phyloP scores from a whole-genome alignment of 306 rosid species.

The Medicago truncatula region DNA sequence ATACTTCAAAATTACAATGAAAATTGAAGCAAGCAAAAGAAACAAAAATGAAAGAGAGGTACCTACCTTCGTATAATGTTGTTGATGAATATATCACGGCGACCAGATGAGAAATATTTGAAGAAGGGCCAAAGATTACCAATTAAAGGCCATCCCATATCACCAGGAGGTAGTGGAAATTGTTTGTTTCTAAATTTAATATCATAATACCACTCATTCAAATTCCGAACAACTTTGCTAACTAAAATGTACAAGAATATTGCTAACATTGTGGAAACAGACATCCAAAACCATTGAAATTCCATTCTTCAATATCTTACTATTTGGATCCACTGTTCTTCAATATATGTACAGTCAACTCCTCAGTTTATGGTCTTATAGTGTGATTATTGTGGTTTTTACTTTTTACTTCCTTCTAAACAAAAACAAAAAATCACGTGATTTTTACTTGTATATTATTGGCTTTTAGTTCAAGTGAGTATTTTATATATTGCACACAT shows the following conservation, averaged over 20 bases:
- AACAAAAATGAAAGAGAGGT: neutral
- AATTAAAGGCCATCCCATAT: conserved; percentile 43
- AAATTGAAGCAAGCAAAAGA: no score
- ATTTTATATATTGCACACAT: no score
- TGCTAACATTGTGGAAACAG: neutral
- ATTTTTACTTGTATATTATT: no score
- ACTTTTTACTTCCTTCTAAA: no score
- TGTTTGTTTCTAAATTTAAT: neutral
- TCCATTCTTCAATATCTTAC: neutral
- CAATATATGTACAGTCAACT: no score
- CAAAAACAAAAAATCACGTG: no score
- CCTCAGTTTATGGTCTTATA: no score
- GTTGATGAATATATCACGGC: neutral
- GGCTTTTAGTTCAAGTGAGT: no score
- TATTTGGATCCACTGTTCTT: no score
- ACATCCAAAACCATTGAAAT: neutral
- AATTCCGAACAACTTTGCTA: neutral
- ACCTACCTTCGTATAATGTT: neutral
- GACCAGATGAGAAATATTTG: neutral
- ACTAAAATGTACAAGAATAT: neutral
- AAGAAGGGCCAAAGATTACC: neutral
- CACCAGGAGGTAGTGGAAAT: conserved; percentile 11
- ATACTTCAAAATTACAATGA: no score
- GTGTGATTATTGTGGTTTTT: no score
- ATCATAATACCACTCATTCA: conserved; percentile 34